phyloP scores from a whole-genome alignment of 2,329 filamentous ascomycete species.

The Arthrobotrys conoides region DNA sequence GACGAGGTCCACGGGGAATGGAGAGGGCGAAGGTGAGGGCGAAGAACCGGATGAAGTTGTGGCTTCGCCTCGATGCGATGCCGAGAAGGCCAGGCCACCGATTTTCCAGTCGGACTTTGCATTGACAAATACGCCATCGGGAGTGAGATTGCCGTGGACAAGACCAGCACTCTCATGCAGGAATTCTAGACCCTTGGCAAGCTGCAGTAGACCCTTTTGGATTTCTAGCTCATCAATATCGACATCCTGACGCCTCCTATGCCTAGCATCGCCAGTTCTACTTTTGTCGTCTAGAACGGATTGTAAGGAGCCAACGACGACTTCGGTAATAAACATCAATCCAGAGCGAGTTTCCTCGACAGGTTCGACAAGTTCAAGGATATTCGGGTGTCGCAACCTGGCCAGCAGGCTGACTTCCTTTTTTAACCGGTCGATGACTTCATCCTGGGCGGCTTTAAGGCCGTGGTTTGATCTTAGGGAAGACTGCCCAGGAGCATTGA shows the following conservation, averaged over 20 bases:
- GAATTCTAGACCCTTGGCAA: constrained; percentile 95
- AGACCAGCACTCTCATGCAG: constrained; percentile 94
- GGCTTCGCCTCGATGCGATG: constrained; percentile 81
- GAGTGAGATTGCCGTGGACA: constrained; percentile 93
- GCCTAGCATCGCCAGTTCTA: constrained; percentile 80
- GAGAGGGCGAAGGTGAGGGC: constrained; percentile 79
- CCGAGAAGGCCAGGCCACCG: constrained; percentile 90
- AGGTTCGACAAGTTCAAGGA: constrained; percentile 92
- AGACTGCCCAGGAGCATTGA: constrained; percentile 77
- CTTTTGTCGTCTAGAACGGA: constrained; percentile 86
- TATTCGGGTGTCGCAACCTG: constrained; percentile 87
- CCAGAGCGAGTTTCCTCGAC: constrained; percentile 94
- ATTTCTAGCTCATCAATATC: constrained; percentile 98
- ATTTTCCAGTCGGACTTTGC: constrained; percentile 99
- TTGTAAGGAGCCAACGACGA: constrained; percentile 88
- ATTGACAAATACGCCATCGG: constrained; percentile 93
- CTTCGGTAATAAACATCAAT: constrained; percentile 94
- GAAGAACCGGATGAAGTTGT: constrained; percentile 71
- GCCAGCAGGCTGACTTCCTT: constrained; percentile 92
- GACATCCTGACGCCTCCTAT: constrained; percentile 79
- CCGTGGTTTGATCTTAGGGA: constrained; percentile 68
- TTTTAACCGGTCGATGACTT: constrained; percentile 90
- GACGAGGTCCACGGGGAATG: constrained; percentile 55
- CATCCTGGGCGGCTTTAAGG: constrained; percentile 85
- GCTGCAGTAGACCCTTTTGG: constrained; percentile 92